phyloP scores from a whole-genome alignment of 2,329 filamentous ascomycete genomes.

The Aspergillus ochraceoroseus region DNA sequence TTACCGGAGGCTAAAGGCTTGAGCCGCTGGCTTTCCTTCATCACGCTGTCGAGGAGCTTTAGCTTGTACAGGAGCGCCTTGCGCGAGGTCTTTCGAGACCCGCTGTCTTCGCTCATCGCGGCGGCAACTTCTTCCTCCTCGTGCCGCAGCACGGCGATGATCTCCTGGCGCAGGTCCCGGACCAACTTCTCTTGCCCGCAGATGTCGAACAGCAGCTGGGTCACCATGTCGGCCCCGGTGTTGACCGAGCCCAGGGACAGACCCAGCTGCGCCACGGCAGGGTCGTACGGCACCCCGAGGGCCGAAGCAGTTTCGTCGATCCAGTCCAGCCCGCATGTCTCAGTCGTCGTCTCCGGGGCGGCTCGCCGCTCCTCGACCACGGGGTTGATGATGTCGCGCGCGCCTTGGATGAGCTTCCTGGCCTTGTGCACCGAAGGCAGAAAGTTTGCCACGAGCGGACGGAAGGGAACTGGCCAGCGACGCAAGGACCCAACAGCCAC shows the following conservation, averaged over 20 bases:
- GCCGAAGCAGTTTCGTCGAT: slow-evolving; percentile 24
- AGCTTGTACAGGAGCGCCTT: slow-evolving; percentile 42
- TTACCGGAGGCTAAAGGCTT: slow-evolving; percentile 25
- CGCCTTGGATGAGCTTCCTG: not conserved
- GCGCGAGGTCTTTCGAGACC: too few species aligned
- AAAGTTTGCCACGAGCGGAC: slow-evolving; percentile 4
- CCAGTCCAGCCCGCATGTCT: slow-evolving; percentile 28
- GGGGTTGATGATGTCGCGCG: slow-evolving; percentile 3
- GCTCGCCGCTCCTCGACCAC: slow-evolving; percentile 10
- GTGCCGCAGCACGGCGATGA: slow-evolving; percentile 16
- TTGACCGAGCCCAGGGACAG: slow-evolving; percentile 24
- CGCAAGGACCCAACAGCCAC: slow-evolving; percentile 18
- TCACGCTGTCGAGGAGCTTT: slow-evolving; percentile 41
- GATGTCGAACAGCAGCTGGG: slow-evolving; percentile 23
- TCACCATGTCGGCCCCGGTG: slow-evolving; percentile 23
- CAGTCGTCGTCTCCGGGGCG: slow-evolving; percentile 9
- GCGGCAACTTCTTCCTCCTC: too few species aligned
- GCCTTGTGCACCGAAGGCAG: slow-evolving; percentile 5
- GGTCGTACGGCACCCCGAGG: slow-evolving; percentile 21
- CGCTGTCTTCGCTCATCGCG: slow-evolving; percentile 35
- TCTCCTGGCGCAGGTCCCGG: slow-evolving; percentile 20
- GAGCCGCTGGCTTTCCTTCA: slow-evolving; percentile 40
- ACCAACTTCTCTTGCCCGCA: slow-evolving; percentile 10
- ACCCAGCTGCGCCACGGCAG: slow-evolving; percentile 18
- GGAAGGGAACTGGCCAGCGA: slow-evolving; percentile 3